Evolutionary conservation across 2,329 filamentous ascomycete species (phyloP).

Genomic region (Colletotrichum sp.): DNA sequence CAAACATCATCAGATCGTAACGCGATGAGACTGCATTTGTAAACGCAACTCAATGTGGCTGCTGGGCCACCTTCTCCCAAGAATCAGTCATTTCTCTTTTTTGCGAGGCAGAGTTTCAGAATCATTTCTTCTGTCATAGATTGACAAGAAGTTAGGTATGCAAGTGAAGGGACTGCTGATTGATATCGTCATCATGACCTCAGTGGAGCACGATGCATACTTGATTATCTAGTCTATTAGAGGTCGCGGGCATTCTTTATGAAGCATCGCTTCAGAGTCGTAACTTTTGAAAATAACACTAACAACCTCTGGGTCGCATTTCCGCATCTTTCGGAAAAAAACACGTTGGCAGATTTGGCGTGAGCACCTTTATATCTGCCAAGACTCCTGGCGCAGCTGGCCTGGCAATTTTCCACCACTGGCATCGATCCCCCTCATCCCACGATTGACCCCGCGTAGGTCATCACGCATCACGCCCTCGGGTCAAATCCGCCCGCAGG

Average conservation of each 20-base stretch:
- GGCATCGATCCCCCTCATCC: neutral
- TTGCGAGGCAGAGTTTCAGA: too few relatives aligned
- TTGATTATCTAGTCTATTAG: too few relatives aligned
- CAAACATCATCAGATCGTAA: too few relatives aligned
- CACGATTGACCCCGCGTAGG: slow-evolving; percentile 12
- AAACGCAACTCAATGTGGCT: too few relatives aligned
- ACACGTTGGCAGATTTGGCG: neutral
- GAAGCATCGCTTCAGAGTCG: too few relatives aligned
- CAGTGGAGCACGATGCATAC: neutral
- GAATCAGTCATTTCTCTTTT: neutral
- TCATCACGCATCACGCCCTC: slow-evolving; percentile 10
- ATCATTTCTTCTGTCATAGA: too few relatives aligned
- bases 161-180: neutral
- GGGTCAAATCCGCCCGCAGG: slow-evolving; percentile 10
- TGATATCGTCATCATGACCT: neutral
- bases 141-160: too few relatives aligned
- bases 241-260: too few relatives aligned
- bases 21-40: too few relatives aligned
- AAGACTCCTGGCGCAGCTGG: slow-evolving; percentile 6
- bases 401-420: slow-evolving; percentile 17
- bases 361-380: neutral
- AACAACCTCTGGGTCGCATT: neutral
- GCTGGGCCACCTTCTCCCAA: too few relatives aligned
- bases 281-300: neutral
- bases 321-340: neutral